These are phyloP conservation scores for Dimargaris cristalligena DNA, from an alignment of 192 early-diverging fungal species.

Conservation along the genomic window DNA sequence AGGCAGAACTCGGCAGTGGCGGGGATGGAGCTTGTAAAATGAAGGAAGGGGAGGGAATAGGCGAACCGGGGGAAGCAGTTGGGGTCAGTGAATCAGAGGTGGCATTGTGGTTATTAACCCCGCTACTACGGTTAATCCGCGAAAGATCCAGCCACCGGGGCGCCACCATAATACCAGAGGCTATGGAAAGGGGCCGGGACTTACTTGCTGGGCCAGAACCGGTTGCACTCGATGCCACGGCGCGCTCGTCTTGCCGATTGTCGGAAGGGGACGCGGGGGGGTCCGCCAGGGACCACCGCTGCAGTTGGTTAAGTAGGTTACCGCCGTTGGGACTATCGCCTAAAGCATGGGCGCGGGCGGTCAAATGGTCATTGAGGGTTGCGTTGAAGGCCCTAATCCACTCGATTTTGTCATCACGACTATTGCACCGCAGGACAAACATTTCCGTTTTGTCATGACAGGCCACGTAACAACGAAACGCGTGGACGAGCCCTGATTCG, in stretches of 20 bases:
- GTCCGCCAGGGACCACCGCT: too few relatives aligned
- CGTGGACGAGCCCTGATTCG: background rate
- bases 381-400: background rate
- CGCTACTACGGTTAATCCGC: background rate
- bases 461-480: background rate
- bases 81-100: too few relatives aligned
- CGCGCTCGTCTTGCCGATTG: too few relatives aligned
- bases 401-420: background rate
- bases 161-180: background rate
- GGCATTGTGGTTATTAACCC: too few relatives aligned
- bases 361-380: background rate
- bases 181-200: constrained; percentile 5
- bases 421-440: constrained; percentile 2
- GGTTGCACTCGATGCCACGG: too few relatives aligned
- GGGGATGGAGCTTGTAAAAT: background rate
- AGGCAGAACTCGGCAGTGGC: background rate
- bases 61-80: too few relatives aligned
- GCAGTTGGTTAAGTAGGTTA: background rate
- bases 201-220: background rate
- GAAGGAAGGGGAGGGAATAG: background rate
- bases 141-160: background rate
- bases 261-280: too few relatives aligned
- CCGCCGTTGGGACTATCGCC: background rate
- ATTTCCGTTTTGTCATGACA: background rate
- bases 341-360: background rate